Evolutionary conservation across 163 green algal genomes (phyloP), one percentile per base, ranked within the genome.

Genomic region (Prototheca cutis): DNA sequence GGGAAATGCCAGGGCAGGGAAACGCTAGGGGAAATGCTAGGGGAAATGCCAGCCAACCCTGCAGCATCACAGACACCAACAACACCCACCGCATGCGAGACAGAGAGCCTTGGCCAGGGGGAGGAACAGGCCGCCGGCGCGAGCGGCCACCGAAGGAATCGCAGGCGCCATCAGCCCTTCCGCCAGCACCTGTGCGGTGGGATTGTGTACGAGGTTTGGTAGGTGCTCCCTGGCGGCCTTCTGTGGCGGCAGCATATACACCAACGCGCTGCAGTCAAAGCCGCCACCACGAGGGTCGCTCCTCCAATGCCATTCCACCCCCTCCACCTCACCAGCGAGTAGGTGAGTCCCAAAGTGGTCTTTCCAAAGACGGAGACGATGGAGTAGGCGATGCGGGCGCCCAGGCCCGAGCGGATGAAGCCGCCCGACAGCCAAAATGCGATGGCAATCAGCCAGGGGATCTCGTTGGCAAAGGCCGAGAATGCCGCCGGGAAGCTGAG

Each of bases 341-440:
- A 97, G n/a, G 86, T 94, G 40, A 98, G 78, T 27, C 91, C 92
- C 31, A 99, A 79, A 2, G 90, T 97, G 60, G 93, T 97, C 80
- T 94, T 93, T 40, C 93, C 93, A 65, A 99, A 95, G 0, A 84
- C 68, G 6, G 79, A 78, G 33, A 98, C 88, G 59, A 97, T 95
- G 67, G 67, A 73, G 77, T 98, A 99, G 6, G 92, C 90, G 33
- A 99, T 94, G 60, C 93, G 84, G 63, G 94, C 91, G 69, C 93
- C 93, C 57, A 99, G 83, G 34, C 93, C 93, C 30, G 87, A 96
- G 71, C 97, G 96, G 81, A 97, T 97, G 83, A 99, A 98, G 55
- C 90, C 93, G 31, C 86, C 83, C 8, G 91, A 93, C 48, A 99
- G 86, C 81, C 88, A 98, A 80, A 97, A 98, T 30, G 93, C 93